Evolutionary conservation across 176 grass and related monocot species (phyloP).

Genomic region (Cocos nucifera): DNA sequence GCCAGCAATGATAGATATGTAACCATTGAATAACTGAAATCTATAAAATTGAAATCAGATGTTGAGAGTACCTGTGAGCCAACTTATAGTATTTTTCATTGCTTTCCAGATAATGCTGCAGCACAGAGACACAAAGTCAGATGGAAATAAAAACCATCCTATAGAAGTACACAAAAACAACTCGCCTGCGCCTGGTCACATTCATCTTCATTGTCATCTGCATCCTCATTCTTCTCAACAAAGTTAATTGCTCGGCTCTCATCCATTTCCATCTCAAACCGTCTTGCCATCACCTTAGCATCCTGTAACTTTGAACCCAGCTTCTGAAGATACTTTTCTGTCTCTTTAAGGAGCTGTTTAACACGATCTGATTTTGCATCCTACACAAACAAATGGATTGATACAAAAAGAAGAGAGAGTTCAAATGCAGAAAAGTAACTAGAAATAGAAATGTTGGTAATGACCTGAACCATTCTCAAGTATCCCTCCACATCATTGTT

Average conservation of each 20-base stretch:
- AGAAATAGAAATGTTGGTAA: constrained; percentile 21
- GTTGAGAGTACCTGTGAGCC: constrained; percentile 67
- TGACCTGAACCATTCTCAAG: constrained; percentile 95
- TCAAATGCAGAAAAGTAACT: constrained; percentile 17
- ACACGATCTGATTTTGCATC: constrained; percentile 99
- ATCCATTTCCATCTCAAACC: constrained; percentile 31
- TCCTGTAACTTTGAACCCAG: constrained; percentile 70
- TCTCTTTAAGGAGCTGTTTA: constrained; percentile 92
- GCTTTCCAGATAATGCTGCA: constrained; percentile 99
- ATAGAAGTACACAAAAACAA: constrained; percentile 3
- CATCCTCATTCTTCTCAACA: constrained; percentile 49
- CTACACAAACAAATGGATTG: constrained; percentile 36
- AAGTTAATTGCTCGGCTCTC: constrained; percentile 36
- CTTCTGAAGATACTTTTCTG: constrained; percentile 96
- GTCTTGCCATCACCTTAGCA: constrained; percentile 39
- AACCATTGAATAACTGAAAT: background rate
- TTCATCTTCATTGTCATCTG: constrained; percentile 86
- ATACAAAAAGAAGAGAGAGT: background rate
- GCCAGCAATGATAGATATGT: too few relatives aligned
- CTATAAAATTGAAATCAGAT: background rate
- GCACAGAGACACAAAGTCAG: constrained; percentile 28
- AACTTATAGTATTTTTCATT: constrained; percentile 97
- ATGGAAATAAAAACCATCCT: constrained; percentile 18
- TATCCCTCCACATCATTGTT: constrained; percentile 99
- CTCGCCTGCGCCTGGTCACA: constrained; percentile 85